These are phyloP conservation scores for Aspergillus quadricinctus DNA, from an alignment of 2,329 filamentous ascomycete genomes.

Conservation along the genomic window DNA sequence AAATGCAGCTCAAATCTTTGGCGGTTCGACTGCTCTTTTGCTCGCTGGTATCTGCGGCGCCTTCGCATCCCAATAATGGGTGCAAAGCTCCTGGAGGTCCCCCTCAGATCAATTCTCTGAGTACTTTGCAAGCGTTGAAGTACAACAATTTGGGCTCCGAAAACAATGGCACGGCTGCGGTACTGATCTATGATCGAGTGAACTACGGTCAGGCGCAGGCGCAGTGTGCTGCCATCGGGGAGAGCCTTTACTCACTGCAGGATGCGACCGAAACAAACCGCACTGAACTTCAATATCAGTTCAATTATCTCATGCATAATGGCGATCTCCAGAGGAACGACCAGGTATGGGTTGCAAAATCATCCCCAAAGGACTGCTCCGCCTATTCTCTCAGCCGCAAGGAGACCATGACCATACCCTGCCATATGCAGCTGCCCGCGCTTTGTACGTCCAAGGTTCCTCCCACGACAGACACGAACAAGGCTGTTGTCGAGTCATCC, in stretches of 20 bases:
- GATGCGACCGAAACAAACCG: constrained; percentile 5
- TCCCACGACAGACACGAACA: constrained; percentile 16
- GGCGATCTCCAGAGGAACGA: constrained; percentile 8
- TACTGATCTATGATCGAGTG: constrained; percentile 14
- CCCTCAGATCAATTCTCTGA: constrained; percentile 10
- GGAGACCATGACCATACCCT: constrained; percentile 6
- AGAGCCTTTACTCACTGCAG: constrained; percentile 15
- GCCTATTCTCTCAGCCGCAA: constrained; percentile 16
- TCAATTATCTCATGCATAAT: constrained; percentile 20
- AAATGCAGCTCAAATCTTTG: constrained; percentile 11
- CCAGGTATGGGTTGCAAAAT: constrained; percentile 14
- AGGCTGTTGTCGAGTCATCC: constrained; percentile 10
- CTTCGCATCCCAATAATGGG: neutral
- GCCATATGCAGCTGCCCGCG: constrained; percentile 13
- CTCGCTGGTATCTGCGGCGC: constrained; percentile 8
- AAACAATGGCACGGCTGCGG: constrained; percentile 23
- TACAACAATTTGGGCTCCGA: constrained; percentile 22
- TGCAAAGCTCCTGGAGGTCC: neutral
- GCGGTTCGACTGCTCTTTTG: constrained; percentile 10
- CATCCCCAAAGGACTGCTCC: constrained; percentile 7
- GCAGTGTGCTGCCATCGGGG: constrained; percentile 20
- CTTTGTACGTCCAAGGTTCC: constrained; percentile 20
- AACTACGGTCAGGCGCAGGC: constrained; percentile 8
- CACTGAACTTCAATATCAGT: constrained; percentile 20
- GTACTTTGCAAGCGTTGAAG: constrained; percentile 19